Base-by-base conservation (phyloP, 1,284 basidiomycete species). In the Cryptococcus sp. region DNA sequence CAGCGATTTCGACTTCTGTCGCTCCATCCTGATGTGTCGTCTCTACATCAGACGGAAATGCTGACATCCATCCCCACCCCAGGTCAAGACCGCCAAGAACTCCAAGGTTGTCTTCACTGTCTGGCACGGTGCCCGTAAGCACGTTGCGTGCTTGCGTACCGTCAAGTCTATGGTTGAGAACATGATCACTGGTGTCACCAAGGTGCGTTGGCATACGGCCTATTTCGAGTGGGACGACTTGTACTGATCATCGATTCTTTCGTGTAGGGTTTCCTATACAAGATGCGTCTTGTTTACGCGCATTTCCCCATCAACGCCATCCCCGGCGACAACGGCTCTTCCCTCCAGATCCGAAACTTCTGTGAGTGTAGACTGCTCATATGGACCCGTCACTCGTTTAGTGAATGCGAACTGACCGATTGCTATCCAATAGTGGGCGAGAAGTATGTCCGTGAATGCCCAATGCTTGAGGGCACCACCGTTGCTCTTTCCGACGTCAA, bases 271-370 rank as follows among this genome's bases (percentile, higher is more conserved):
- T 99, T 98, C 88, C 87, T 89, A 76, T 99, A 99, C 87, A 99
- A 99, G 89, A 95, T 97, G 93, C 90, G 92, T 74, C 85, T 94
- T 40, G 96, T 99, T 59, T 99, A 99, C 79, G 96, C 96, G 75
- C 96, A 99, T 86, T 99, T 99, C 86, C 96, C 96, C 67, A 97
- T 99, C 85, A 99, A 99, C 85, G 89, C 91, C 79, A 98, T 99
- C 80, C 93, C 98, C 76, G 87, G 89, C 79, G 88, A 89, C 46
- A 82, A 82, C 70, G 92, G 91, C 58, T 78, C 78, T 55, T 83
- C 87, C 54, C 80, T 97, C 60, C 95, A 99, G 81, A 99, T 99
- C 82, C 89, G 97, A 74, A 99, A 99, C 84, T 99, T 98, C 84
- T 84, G 94, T 70, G 90, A 93, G 84, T 71, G 20, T 7, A 13